phyloP scores from a whole-genome alignment of 2,329 filamentous ascomycete genomes.

The Aspergillus sp. region DNA sequence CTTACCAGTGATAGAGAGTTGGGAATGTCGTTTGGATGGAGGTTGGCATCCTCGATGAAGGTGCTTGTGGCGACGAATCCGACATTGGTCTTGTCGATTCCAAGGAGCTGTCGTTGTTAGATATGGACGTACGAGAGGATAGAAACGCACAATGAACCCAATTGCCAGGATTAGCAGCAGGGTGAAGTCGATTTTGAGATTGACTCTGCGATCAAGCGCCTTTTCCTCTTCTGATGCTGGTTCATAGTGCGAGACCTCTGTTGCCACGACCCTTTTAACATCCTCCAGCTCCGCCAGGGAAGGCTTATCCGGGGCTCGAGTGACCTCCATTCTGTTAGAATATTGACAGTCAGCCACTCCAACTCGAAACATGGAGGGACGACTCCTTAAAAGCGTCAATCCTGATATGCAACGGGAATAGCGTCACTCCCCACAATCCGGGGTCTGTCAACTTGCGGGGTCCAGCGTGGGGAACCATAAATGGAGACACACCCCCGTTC shows the following conservation, averaged over 20 bases:
- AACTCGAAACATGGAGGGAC: too few relatives aligned
- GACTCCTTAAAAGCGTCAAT: not conserved
- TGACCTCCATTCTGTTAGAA: not conserved
- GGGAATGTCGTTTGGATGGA: constrained; percentile 8
- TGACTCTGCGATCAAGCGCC: not conserved
- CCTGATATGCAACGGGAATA: not conserved
- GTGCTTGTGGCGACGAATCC: constrained; percentile 13
- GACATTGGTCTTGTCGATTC: constrained; percentile 15
- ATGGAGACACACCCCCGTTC: not conserved
- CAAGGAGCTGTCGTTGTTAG: not conserved
- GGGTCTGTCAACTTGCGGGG: not conserved
- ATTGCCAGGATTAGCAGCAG: not conserved
- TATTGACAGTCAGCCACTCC: too few relatives aligned
- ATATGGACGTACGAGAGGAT: too few relatives aligned
- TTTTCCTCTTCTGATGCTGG: not conserved
- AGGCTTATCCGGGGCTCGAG: not conserved
- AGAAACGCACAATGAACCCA: not conserved
- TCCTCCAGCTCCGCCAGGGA: constrained; percentile 1
- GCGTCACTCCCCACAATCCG: not conserved
- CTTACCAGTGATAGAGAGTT: constrained; percentile 12
- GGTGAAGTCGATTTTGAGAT: not conserved
- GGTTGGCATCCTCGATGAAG: constrained; percentile 11
- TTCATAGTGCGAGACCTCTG: not conserved
- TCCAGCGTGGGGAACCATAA: not conserved
- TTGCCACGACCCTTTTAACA: not conserved